These are phyloP conservation scores for Cystobasidium onofrii DNA, from an alignment of 768 basidiomycete species.

Conservation along the genomic window DNA sequence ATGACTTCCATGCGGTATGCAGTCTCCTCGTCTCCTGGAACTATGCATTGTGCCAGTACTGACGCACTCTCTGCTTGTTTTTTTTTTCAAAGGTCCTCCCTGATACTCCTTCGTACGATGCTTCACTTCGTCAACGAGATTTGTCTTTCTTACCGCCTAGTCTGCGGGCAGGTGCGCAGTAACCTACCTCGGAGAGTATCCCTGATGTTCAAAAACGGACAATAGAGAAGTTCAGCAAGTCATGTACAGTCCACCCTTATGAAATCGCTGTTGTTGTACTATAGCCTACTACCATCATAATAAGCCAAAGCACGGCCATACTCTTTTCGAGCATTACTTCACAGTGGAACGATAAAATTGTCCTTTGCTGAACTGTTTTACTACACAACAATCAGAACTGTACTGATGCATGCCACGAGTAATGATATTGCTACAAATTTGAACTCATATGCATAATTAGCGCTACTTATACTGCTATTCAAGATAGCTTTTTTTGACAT, in stretches of 20 bases:
- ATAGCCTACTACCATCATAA: too few relatives aligned
- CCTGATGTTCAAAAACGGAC: too few relatives aligned
- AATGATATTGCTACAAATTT: background rate
- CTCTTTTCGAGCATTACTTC: background rate
- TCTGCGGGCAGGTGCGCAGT: background rate
- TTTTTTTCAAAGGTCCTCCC: background rate
- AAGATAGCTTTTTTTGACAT: background rate
- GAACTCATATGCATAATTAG: background rate
- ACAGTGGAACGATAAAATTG: background rate
- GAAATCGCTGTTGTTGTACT: background rate
- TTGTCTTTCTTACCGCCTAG: background rate
- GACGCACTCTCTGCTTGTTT: background rate
- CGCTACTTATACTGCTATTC: background rate
- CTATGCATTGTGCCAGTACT: too few relatives aligned
- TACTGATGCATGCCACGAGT: background rate
- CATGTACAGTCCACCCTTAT: too few relatives aligned
- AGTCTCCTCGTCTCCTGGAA: too few relatives aligned
- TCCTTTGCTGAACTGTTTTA: background rate
- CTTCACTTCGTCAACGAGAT: background rate
- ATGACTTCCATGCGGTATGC: background rate
- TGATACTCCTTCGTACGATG: background rate
- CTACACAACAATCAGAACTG: background rate
- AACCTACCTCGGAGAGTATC: background rate
- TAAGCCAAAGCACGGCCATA: too few relatives aligned
- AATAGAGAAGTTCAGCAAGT: too few relatives aligned